Evolutionary conservation across 495 filamentous ascomycete genomes (phyloP).

Genomic region (Oidiodendron maius): DNA sequence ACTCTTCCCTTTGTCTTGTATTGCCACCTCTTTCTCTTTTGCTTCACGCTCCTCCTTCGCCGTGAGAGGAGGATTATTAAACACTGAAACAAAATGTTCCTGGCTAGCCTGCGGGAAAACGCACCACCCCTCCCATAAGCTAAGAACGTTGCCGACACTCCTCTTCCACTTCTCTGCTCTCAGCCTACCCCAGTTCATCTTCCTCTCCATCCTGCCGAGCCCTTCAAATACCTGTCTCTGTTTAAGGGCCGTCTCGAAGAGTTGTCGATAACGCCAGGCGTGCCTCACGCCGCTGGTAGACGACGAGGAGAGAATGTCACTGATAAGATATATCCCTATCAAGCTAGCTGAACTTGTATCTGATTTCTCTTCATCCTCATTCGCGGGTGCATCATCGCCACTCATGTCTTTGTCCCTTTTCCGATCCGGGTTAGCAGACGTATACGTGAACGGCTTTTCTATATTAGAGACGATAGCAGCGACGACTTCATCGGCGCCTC

Average conservation of each 20-base stretch:
- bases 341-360: conserved; percentile 73
- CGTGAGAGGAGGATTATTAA: conserved; percentile 66
- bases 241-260: conserved; percentile 74
- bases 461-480: conserved; percentile 81
- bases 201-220: conserved; percentile 72
- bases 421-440: conserved; percentile 40
- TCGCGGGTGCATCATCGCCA: conserved; percentile 20
- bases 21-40: background rate
- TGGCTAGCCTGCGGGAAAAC: conserved; percentile 75
- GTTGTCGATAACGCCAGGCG: conserved; percentile 83
- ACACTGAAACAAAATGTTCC: conserved; percentile 64
- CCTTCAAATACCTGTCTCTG: conserved; percentile 70
- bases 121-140: conserved; percentile 85
- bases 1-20: conserved; percentile 20
- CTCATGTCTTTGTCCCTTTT: conserved; percentile 37
- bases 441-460: conserved; percentile 64
- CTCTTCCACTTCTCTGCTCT: conserved; percentile 88
- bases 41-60: conserved; percentile 33
- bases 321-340: conserved; percentile 79
- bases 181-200: conserved; percentile 74
- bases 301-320: conserved; percentile 82
- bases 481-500: conserved; percentile 82
- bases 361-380: conserved; percentile 36
- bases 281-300: conserved; percentile 78
- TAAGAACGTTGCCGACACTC: conserved; percentile 65